A percentile compares a stretch with the other conserved stretches of the same genome.
Conservation (phyloP, 179 eudicot genomes). For the Patellifolia procumbens region DNA sequence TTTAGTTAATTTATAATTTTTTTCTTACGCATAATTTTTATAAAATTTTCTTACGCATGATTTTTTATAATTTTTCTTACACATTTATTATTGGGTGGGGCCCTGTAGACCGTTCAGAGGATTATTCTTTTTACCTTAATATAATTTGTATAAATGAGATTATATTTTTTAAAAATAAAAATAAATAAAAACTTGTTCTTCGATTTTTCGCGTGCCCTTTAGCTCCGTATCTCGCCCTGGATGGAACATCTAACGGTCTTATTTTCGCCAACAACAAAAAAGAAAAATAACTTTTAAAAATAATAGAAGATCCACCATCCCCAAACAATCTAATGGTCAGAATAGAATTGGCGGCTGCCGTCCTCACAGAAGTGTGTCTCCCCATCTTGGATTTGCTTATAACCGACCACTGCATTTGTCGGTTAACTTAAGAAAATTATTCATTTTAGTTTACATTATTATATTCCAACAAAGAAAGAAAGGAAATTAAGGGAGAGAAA, state of each 20-base stretch:
- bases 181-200: neutral
- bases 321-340: conserved; percentile 16
- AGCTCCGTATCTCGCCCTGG: neutral
- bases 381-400: conserved; percentile 18
- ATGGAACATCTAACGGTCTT: neutral
- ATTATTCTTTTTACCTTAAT: too few relatives aligned
- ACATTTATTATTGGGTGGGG: too few relatives aligned
- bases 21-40: too few relatives aligned
- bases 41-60: too few relatives aligned
- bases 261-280: neutral
- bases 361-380: conserved; percentile 12
- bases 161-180: too few relatives aligned
- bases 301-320: neutral
- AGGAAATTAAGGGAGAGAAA: neutral
- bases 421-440: neutral
- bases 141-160: too few relatives aligned
- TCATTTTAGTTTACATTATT: neutral
- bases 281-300: neutral
- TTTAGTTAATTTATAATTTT: too few relatives aligned
- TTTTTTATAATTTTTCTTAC: too few relatives aligned
- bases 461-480: neutral
- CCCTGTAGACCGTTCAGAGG: too few relatives aligned
- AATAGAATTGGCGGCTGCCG: conserved; percentile 25
- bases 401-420: conserved; percentile 24
- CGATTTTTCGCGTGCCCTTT: neutral